These are phyloP conservation scores for Phialocephala subalpina DNA, from an alignment of 2,329 filamentous ascomycete species.

Conservation along the genomic window DNA sequence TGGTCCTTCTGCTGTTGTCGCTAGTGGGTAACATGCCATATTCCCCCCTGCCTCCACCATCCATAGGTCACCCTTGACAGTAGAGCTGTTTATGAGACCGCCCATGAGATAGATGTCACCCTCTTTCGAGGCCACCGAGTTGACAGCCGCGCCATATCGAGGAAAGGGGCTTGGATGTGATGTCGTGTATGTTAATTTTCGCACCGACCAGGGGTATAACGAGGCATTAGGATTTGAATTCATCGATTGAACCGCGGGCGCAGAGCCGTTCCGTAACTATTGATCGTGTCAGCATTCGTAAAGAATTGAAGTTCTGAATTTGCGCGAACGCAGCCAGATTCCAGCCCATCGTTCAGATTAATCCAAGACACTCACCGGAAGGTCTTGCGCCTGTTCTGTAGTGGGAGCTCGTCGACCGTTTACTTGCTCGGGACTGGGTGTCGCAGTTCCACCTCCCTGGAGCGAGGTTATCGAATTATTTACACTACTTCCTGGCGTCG, in stretches of 20 bases:
- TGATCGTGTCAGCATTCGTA: conserved; percentile 12
- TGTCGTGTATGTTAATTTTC: conserved; percentile 84
- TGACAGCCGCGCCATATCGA: conserved; percentile 95
- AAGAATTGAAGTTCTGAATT: conserved; percentile 1
- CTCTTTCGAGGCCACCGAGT: conserved; percentile 91
- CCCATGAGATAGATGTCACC: conserved; percentile 98
- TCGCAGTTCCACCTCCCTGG: conserved; percentile 47
- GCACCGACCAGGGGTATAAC: conserved; percentile 95
- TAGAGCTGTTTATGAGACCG: conserved; percentile 91
- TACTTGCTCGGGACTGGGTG: conserved; percentile 52
- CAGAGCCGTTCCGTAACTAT: conserved; percentile 62
- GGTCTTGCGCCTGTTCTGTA: conserved; percentile 43
- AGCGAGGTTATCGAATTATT: conserved; percentile 71
- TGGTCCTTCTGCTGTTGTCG: conserved; percentile 91
- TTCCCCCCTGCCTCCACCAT: conserved; percentile 91
- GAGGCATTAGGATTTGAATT: conserved; percentile 72
- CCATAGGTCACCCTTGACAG: conserved; percentile 97
- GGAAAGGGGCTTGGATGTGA: conserved; percentile 89
- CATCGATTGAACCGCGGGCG: conserved; percentile 43
- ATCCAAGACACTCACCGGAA: conserved; percentile 46
- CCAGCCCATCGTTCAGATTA: conserved; percentile 1
- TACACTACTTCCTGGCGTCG: conserved; percentile 65
- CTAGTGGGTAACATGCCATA: conserved; percentile 89
- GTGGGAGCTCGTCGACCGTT: conserved; percentile 63
- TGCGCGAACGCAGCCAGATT: background rate